Evolutionary conservation across 805 yeast genomes (phyloP), one percentile per base, ranked within the genome.

Genomic region (Pichia scutulata): DNA sequence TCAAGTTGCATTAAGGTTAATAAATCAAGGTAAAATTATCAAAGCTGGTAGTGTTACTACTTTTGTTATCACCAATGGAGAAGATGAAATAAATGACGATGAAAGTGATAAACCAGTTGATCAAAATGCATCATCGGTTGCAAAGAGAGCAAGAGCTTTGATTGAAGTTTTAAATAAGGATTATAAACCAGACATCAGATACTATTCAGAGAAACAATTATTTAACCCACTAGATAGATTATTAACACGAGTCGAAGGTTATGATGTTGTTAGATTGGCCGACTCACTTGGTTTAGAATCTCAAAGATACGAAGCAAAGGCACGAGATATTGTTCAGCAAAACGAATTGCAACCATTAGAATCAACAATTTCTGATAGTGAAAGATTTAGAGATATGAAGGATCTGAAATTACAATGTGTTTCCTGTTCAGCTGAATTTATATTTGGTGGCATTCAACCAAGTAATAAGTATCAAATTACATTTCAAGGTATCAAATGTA

Each of bases 11-110:
- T 70, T 88, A 52, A 76, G 93, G 58, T 73, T 88, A 67, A 72
- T 86, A 56, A 78, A 76, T n/a, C 83, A 81, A 53, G 97, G 98
- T 36, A 90, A 89, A 60, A 83, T 86, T 37, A 78, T 93, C 46
- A 83, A 82, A 55, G 95, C 95, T 0, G 96, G 96, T 21, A 85
- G 84, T 58, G 97, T 93, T 44, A 84, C 93, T 39, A 85, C 97
- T 0, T 93, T 76, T 70, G 85, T 93, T 42, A 82, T 93, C 36
- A 80, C 95, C 2, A 16, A 21, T 16, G 52, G 52, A 9, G 50
- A 48, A 12, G 46, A 42, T 36, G 24, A 44, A n/a, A 28, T n/a
- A 7, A n/a, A 12, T n/a, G 25, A 30, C 6, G 28, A 60, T 8
- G 72, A 54, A 3, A 63, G 6, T 1, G 43, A 41, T 8, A 25